Conservation (phyloP, 2,329 filamentous ascomycete species). For the Curvularia lunata region DNA sequence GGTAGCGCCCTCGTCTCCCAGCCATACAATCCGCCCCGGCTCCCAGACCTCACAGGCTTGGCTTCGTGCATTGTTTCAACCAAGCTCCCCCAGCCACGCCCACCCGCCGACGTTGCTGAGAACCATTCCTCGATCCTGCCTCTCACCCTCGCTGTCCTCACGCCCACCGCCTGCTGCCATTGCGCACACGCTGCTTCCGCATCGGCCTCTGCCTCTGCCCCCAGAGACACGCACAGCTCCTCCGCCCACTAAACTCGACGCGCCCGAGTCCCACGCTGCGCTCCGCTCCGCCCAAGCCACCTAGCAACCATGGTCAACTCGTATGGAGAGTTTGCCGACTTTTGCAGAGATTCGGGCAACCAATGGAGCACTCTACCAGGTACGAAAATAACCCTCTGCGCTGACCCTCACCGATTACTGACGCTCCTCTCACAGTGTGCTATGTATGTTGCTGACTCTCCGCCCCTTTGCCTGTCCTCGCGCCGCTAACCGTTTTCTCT, state of each 20-base stretch:
- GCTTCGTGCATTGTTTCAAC: constrained; percentile 29
- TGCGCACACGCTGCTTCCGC: constrained; percentile 8
- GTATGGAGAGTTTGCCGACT: constrained; percentile 52
- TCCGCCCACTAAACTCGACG: constrained; percentile 3
- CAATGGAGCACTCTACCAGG: constrained; percentile 49
- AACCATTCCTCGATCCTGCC: constrained; percentile 25
- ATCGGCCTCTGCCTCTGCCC: constrained; percentile 4
- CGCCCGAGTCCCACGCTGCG: constrained; percentile 33
- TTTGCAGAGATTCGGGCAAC: constrained; percentile 58
- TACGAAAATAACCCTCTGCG: constrained; percentile 24
- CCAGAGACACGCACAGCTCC: not conserved
- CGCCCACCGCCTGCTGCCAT: constrained; percentile 17
- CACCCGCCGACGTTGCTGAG: constrained; percentile 25
- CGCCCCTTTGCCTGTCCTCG: constrained; percentile 15
- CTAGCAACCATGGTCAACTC: constrained; percentile 38
- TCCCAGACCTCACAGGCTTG: constrained; percentile 23
- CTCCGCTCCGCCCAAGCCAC: constrained; percentile 24
- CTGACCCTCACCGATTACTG: constrained; percentile 26
- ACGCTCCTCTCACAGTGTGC: constrained; percentile 50
- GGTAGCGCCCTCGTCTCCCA: constrained; percentile 2
- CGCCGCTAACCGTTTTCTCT: constrained; percentile 36
- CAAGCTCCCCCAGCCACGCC: constrained; percentile 25
- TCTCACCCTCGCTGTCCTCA: constrained; percentile 12
- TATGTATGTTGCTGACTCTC: constrained; percentile 50
- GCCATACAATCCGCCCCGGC: constrained; percentile 20